Evolutionary conservation across 257 asterid genomes (phyloP).

Genomic region (Nicotiana noctiflora): DNA sequence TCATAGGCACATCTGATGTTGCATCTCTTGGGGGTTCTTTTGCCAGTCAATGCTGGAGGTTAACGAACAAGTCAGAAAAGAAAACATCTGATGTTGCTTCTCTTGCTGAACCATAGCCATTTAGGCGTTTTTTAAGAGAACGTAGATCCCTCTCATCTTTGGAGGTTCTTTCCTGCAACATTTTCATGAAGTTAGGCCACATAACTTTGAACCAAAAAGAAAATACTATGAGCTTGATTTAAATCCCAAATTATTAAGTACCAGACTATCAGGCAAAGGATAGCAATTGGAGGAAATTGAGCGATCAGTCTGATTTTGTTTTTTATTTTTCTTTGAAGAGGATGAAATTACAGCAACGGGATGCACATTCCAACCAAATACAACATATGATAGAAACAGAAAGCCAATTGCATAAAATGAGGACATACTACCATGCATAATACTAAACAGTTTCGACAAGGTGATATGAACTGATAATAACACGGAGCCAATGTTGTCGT

Average conservation of each 20-base stretch:
- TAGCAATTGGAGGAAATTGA: not conserved
- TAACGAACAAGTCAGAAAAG: conserved; percentile 42
- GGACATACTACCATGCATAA: not conserved
- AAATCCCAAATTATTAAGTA: not conserved
- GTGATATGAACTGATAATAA: not conserved
- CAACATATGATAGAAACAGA: not conserved
- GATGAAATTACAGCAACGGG: not conserved
- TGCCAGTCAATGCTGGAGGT: conserved; percentile 17
- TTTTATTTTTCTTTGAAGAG: not conserved
- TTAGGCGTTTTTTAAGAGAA: conserved; percentile 63
- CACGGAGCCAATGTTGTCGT: not conserved
- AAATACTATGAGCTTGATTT: not conserved
- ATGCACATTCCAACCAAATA: not conserved
- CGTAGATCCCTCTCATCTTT: conserved; percentile 70
- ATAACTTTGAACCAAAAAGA: not conserved
- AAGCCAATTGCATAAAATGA: not conserved
- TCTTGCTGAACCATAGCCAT: conserved; percentile 61
- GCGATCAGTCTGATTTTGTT: not conserved
- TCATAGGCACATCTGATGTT: not conserved
- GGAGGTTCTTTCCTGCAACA: conserved; percentile 51
- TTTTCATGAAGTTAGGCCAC: not conserved
- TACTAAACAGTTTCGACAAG: not conserved
- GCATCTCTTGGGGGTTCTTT: not conserved
- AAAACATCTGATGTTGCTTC: conserved; percentile 63
- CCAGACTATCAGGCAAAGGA: not conserved